Evolutionary conservation across 768 basidiomycete genomes (phyloP), one percentile per base, ranked within the genome.

Genomic region (Mycena vulgaris): DNA sequence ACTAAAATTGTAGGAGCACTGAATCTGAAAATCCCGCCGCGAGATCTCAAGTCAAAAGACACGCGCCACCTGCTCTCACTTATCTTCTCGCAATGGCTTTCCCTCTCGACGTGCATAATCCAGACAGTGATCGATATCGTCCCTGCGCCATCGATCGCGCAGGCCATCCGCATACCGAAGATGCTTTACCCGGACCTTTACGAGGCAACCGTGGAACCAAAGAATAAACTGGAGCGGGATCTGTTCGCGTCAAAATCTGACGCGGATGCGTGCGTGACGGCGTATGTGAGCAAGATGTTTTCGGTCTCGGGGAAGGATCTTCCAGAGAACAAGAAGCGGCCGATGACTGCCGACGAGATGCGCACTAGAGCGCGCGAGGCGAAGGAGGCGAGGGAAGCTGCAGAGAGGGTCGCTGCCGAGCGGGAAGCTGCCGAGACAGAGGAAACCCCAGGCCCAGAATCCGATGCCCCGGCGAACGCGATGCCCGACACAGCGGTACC

Each of bases 211-310:
- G 77, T 90, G 17, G 79, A 85, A 42, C 91, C 96, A 10, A 90
- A 89, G 75, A 93, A 92, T 78, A 92, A 92, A 75, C 83, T 97
- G n/a, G 97, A 99, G 77, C 83, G 85, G 69, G 93, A 94, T 68
- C 83, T 99, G 19, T 98, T 92, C 80, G 79, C 87, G 0, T 94
- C 96, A 48, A 89, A 89, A 61, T 86, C 88, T 2, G 84, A 76
- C 1, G 72, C 87, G 1, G 84, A 86, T 8, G 91, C 92, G 0
- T 89, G 82, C 65, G 85, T 96, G 16, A 89, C 92, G 19, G 97
- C 92, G 8, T 98, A 96, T 80, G 93, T 98, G 53, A 97, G 95
- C 87, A 99, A 99, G 80, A 99, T 99, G 97, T 98, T 99, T 76
- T 96, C 96, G 1, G 92, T 98, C 0, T 82, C 90, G n/a, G 82